These are phyloP conservation scores for Verticillium albo-atrum DNA, from an alignment of 2,329 filamentous ascomycete genomes.

Conservation along the genomic window DNA sequence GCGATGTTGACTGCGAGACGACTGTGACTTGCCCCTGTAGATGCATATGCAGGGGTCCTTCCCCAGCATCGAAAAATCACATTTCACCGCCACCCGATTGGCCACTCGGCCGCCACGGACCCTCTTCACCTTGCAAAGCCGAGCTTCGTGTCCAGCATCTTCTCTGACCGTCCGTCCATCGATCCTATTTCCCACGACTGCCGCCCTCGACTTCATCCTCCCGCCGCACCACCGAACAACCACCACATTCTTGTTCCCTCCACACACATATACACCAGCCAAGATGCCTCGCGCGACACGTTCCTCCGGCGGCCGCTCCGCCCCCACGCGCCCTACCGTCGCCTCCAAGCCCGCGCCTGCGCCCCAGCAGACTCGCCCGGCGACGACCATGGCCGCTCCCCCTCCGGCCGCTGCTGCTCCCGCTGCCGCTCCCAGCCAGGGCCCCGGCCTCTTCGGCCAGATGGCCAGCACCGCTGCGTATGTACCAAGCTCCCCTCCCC, in stretches of 20 bases:
- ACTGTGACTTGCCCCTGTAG: too few species aligned
- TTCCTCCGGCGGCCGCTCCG: conserved; percentile 53
- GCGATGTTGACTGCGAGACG: too few species aligned
- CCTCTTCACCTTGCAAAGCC: conserved; percentile 10
- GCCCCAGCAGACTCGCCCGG: conserved; percentile 63
- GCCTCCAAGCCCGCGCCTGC: conserved; percentile 43
- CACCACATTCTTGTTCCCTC: conserved; percentile 6
- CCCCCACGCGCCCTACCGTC: conserved; percentile 62
- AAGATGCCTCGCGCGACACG: conserved; percentile 72
- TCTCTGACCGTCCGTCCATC: conserved; percentile 8
- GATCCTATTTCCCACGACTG: conserved; percentile 1
- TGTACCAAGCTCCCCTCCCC: conserved; percentile 38
- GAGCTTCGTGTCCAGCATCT: conserved; percentile 11
- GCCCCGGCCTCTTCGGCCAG: conserved; percentile 87
- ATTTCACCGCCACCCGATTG: conserved; percentile 24
- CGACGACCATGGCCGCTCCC: conserved; percentile 60
- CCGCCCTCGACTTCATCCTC: conserved; percentile 2
- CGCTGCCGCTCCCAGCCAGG: conserved; percentile 50
- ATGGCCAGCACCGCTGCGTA: conserved; percentile 98
- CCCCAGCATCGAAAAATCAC: conserved; percentile 8
- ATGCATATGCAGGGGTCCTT: not conserved
- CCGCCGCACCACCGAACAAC: conserved; percentile 10
- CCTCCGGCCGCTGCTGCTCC: conserved; percentile 35
- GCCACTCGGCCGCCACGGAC: conserved; percentile 13
- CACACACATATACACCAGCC: conserved; percentile 15